A percentile compares a stretch with the other conserved stretches of the same genome.
Evolutionary conservation across 495 filamentous ascomycete species (phyloP).

Genomic region (Aspergillus mulundensis): DNA sequence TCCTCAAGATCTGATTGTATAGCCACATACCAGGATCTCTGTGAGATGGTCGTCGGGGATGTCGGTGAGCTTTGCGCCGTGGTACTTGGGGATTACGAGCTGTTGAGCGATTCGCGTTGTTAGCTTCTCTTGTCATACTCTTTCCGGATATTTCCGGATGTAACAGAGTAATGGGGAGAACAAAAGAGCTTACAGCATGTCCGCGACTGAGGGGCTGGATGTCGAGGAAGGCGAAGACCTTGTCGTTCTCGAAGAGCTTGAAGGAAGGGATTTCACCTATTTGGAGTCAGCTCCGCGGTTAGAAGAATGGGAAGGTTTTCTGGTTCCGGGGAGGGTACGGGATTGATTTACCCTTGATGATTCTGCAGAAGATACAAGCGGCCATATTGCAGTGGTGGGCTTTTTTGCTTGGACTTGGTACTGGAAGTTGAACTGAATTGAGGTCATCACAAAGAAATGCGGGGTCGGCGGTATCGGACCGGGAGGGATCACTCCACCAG

Average conservation of each 20-base stretch:
- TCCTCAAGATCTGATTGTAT: not conserved
- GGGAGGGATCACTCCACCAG: not conserved
- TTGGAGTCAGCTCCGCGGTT: not conserved
- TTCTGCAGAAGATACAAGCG: slow-evolving; percentile 96
- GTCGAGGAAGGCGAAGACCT: slow-evolving; percentile 94
- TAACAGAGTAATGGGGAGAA: not conserved
- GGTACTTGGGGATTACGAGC: slow-evolving; percentile 96
- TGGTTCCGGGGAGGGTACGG: not conserved
- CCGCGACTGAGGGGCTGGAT: slow-evolving; percentile 83
- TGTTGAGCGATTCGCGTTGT: slow-evolving; percentile 26
- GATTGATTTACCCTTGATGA: slow-evolving; percentile 75
- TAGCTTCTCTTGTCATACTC: slow-evolving; percentile 2
- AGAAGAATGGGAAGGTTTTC: not conserved
- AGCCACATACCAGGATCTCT: slow-evolving; percentile 69
- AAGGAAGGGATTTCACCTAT: slow-evolving; percentile 90
- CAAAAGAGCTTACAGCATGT: slow-evolving; percentile 61
- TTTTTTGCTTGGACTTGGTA: no score
- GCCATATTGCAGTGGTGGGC: slow-evolving; percentile 22
- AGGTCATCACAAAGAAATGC: slow-evolving; percentile 6
- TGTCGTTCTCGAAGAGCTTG: slow-evolving; percentile 91
- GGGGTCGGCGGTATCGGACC: slow-evolving; percentile 1
- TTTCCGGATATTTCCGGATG: slow-evolving; percentile 18
- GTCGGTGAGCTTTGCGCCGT: slow-evolving; percentile 88
- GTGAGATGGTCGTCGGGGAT: slow-evolving; percentile 84
- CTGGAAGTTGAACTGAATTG: not conserved